Evolutionary conservation across 192 early-diverging fungal species (phyloP), one percentile per base, ranked within the genome.

Genomic region (Linnemannia hyalina): DNA sequence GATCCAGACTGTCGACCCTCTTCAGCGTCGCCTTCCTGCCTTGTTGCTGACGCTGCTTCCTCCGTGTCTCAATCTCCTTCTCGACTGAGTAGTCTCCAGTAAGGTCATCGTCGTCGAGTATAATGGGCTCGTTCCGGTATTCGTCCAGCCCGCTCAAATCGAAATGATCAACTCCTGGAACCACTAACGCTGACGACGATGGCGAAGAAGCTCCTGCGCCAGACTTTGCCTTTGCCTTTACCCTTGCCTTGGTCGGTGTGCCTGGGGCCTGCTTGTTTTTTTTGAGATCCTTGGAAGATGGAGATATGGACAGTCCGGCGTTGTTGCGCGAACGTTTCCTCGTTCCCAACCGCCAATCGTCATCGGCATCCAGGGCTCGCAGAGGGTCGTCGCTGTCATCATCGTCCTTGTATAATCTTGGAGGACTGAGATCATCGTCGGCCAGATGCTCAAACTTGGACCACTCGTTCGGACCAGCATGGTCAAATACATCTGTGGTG

Each of bases 401-500:
- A 9, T 86, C 80, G 11, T 74, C 72, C 32, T 68, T 29, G 9
- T 73, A 36, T 7, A 42, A 40, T 32, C 26, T 52, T 9, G 79
- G 84, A 29, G 84, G 79, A 41, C 84, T 86, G 11, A 86, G 80
- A 35, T 22, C 54, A 32, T 18, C 20, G 26, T 77, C 60, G 23
- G 69, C 13, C 42, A 83, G 40, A 69, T 49, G 15, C 3, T 74
- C 52, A 32, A 32, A 65, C 60, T 65, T 32, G 29, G 60, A 65
- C 60, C 60, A 65, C 60, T 65, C 29, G 18, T 71, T 41, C 3
- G 70, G 5, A 38, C 70, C 20, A 4, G 6, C 40, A 41, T 71
- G 9, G 41, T 71, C 29, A 15, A 65, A 65, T 4, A 15, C 60
- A 65, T 65, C 29, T 11, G 60, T 65, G 32, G 29, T 11, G 29